These are phyloP conservation scores for Asterochloris sp. DNA, from an alignment of 139 green algal genomes.

Conservation along the genomic window DNA sequence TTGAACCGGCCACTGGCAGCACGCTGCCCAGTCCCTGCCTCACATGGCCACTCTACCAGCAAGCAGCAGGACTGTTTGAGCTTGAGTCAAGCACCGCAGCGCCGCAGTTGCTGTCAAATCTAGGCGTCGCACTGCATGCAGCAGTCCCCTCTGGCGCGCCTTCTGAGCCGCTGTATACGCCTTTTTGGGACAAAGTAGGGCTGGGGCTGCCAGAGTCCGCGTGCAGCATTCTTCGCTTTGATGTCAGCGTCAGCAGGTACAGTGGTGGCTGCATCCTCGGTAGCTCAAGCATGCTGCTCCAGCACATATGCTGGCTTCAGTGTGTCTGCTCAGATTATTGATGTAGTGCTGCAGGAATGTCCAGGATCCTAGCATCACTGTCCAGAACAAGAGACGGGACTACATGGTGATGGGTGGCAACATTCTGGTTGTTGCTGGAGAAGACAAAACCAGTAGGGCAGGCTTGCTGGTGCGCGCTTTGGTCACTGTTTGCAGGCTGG, in stretches of 20 bases:
- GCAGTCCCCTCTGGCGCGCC: slow-evolving; percentile 1
- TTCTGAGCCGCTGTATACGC: neutral
- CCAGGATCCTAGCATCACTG: slow-evolving; percentile 1
- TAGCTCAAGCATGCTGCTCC: neutral
- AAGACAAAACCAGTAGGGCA: neutral
- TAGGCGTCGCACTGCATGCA: no score
- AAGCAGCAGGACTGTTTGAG: neutral
- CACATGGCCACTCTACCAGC: slow-evolving; percentile 4
- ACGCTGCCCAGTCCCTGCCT: slow-evolving; percentile 1
- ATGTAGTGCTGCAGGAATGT: slow-evolving; percentile 7
- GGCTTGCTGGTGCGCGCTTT: no score
- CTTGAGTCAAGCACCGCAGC: neutral
- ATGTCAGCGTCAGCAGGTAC: slow-evolving; percentile 1
- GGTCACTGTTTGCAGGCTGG: no score
- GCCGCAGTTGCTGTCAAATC: slow-evolving; percentile 2
- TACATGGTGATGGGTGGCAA: slow-evolving; percentile 7
- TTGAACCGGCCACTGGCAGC: neutral
- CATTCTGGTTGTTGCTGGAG: slow-evolving; percentile 8
- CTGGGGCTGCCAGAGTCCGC: slow-evolving; percentile 2
- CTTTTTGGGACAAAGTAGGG: slow-evolving; percentile 5
- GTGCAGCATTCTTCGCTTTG: neutral
- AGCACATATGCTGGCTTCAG: neutral
- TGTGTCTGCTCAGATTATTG: neutral
- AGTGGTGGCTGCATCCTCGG: neutral
- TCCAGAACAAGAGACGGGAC: slow-evolving; percentile 1